Base-by-base conservation (phyloP, 768 basidiomycete species). In the Dendrothele bispora region DNA sequence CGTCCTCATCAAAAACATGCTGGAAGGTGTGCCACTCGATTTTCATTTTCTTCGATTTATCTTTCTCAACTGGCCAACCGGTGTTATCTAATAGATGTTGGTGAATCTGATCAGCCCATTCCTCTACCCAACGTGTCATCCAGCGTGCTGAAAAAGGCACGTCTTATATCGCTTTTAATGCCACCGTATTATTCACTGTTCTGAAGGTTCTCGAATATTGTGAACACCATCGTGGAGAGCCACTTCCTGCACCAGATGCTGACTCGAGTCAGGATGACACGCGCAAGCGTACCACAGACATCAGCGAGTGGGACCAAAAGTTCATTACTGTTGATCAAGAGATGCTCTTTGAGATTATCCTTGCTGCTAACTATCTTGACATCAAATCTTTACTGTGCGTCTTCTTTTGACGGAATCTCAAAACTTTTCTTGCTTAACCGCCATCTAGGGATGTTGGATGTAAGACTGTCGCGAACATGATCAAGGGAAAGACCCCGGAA, bases 381-480 rank as follows among this genome's bases (percentile, higher is more conserved):
- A 98, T 99, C 80, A 98, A 98, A 74, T 88, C 95, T 18, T 81
- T 98, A 39, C 83, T 98, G 95, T 97, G 60, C 56, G 90, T 75
- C n/a, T 49, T 54, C 8, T 35, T 46, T n/a, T 24, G 22, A 40
- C n/a, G n/a, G n/a, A n/a, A 51, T 36, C 22, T 48, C 20, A 43
- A 21, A 18, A 14, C 15, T n/a, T n/a, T n/a, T n/a, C n/a, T n/a
- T n/a, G n/a, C n/a, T n/a, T n/a, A n/a, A n/a, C n/a, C n/a, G n/a
- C n/a, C n/a, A n/a, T n/a, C 39, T 55, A 95, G 93, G 56, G 95
- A 97, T 62, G 92, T 97, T 50, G 95, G 95, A 1, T 97, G 95
- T 82, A 95, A 97, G 78, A 97, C 93, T 3, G 95, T 97, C 4
- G 97, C 97, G 12, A 98, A 98, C 79, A 99, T 98, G 97, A 98